Evolutionary conservation across 208 protist species (phyloP).

Genomic region (Phytomonas serpens): DNA sequence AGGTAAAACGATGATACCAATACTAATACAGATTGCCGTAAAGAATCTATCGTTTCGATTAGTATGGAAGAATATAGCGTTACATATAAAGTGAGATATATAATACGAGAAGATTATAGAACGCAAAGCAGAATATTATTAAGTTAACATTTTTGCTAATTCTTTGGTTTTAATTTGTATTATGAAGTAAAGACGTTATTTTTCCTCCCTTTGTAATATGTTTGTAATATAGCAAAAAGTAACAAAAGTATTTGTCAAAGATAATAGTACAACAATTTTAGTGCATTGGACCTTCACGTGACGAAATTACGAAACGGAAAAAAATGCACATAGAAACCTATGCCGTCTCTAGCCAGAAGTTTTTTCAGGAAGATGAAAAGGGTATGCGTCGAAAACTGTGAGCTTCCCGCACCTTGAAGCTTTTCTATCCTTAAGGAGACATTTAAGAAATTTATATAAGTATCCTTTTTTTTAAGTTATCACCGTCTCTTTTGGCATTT

Average conservation of each 20-base stretch:
- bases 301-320: neutral
- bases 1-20: too few relatives aligned
- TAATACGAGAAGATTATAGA: neutral
- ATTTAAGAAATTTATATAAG: neutral
- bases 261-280: slow-evolving; percentile 3
- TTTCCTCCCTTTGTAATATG: neutral
- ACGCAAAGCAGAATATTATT: neutral
- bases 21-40: neutral
- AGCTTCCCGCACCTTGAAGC: neutral
- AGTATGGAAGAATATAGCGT: neutral
- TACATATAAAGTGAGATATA: neutral
- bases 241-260: slow-evolving; percentile 12
- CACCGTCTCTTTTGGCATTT: neutral
- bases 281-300: neutral
- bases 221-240: neutral
- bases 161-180: neutral
- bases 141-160: neutral
- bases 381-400: neutral
- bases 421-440: neutral
- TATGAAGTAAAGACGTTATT: neutral
- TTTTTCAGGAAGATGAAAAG: neutral
- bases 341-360: neutral
- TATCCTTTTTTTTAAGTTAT: too few relatives aligned
- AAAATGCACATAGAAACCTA: neutral
- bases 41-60: neutral